Base-by-base conservation (phyloP, 1,284 basidiomycete genomes). In the Schizophyllum commune region DNA sequence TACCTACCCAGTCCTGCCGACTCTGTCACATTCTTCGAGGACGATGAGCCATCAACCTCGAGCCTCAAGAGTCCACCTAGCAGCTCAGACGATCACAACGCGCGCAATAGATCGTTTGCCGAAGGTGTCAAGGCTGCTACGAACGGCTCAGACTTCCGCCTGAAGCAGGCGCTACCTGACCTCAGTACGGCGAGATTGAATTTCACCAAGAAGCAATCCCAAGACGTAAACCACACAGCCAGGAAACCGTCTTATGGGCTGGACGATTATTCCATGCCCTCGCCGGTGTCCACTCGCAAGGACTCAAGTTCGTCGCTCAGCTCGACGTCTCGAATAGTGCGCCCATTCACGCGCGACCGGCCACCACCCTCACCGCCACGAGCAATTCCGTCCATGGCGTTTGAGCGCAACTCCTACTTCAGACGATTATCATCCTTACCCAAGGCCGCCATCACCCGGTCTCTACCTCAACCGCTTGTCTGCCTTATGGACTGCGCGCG, bases 331-430 rank as follows among this genome's bases (percentile, higher is more conserved):
- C 69, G 17, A 68, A 61, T 62, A 72, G 64, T 65, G 56, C 65
- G 15, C 57, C 70, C 72, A 33, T 72, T 70, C 47, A 64, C 70
- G 5, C 74, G 75, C 33, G 79, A 78, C n/a, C 65, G 68, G 20
- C 65, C 64, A 5, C 67, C 66, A 22, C 60, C 68, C 61, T 64
- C 64, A 52, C 64, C 68, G 58, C 61, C 65, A 52, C 72, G 74
- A 58, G 72, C 76, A 0, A 76, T 79, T 3, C 81, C 82, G 52
- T 80, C 53, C 11, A 83, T 91, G 69, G 86, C 91, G 60, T 84
- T 84, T 22, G 94, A 96, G 70, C 85, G 93, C 33, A 92, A 95
- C 71, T 92, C 92, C 9, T 99, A 99, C 73, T 99, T 99, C 75
- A 88, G 91, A 32, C 86, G 96, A 19, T 78, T 96, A 17, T 89